A percentile compares a stretch with the other conserved stretches of the same genome.
These are phyloP conservation scores for Parastagonospora avenae DNA, from an alignment of 2,329 filamentous ascomycete genomes.

Conservation along the genomic window DNA sequence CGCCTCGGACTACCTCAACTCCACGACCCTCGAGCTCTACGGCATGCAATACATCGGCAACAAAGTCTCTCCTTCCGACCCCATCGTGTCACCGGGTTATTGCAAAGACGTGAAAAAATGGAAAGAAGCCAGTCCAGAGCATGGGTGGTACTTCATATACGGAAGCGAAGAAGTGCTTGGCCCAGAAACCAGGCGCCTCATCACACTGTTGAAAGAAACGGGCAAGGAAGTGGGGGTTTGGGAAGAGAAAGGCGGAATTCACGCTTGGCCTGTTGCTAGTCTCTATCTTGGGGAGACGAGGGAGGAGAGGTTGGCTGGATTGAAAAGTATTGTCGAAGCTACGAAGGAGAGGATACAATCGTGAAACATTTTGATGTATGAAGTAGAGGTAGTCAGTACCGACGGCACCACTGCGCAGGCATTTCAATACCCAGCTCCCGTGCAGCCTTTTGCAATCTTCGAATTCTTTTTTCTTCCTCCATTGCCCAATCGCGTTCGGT, in stretches of 20 bases:
- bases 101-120: slow-evolving; percentile 71
- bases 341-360: slow-evolving; percentile 37
- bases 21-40: slow-evolving; percentile 69
- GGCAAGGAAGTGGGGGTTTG: slow-evolving; percentile 61
- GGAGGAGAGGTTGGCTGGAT: slow-evolving; percentile 53
- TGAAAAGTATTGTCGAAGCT: slow-evolving; percentile 51
- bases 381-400: background rate
- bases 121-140: slow-evolving; percentile 67
- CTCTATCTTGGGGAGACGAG: slow-evolving; percentile 59
- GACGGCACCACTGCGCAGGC: slow-evolving; percentile 5
- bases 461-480: slow-evolving; percentile 4
- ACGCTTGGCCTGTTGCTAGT: slow-evolving; percentile 80
- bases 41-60: slow-evolving; percentile 70
- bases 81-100: slow-evolving; percentile 70
- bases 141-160: slow-evolving; percentile 73
- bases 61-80: slow-evolving; percentile 57
- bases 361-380: background rate
- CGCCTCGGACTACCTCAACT: slow-evolving; percentile 75
- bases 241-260: slow-evolving; percentile 70
- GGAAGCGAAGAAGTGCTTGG: slow-evolving; percentile 80
- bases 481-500: slow-evolving; percentile 2
- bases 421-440: slow-evolving; percentile 13
- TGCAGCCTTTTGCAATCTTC: slow-evolving; percentile 10
- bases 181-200: slow-evolving; percentile 68
- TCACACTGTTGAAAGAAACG: slow-evolving; percentile 60